Percentiles rank a stretch among this genome's conserved stretches.
Conservation (phyloP, 192 early-diverging fungal genomes). For the Paraglomus brasilianum region DNA sequence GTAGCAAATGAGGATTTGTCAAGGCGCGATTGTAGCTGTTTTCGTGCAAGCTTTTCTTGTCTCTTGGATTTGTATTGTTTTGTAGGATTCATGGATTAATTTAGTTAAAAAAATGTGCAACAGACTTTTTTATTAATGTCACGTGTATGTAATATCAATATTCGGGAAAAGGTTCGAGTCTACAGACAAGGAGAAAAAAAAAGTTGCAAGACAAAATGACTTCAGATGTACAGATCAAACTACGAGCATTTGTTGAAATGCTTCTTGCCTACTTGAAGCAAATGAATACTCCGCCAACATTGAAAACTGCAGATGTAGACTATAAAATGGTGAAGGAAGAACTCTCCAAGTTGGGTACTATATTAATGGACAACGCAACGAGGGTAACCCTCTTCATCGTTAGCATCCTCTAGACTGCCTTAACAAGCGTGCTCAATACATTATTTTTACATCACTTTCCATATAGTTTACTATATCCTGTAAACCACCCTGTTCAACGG, state of each 20-base stretch:
- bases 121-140: too few relatives aligned
- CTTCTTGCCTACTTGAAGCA: conserved; percentile 7
- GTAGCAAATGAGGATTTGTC: conserved; percentile 32
- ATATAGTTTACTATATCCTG: conserved; percentile 39
- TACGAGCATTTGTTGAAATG: conserved; percentile 16
- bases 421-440: neutral
- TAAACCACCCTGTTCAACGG: conserved; percentile 42
- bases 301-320: conserved; percentile 5
- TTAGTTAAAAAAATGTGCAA: too few relatives aligned
- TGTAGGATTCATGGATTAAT: too few relatives aligned
- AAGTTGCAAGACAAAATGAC: too few relatives aligned
- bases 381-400: neutral
- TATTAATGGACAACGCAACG: conserved; percentile 12
- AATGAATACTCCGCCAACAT: neutral
- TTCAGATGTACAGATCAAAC: conserved; percentile 9
- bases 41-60: conserved; percentile 23
- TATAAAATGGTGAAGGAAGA: neutral
- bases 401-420: neutral
- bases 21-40: neutral
- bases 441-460: neutral
- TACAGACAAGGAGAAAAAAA: too few relatives aligned
- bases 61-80: conserved; percentile 6
- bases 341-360: conserved; percentile 10
- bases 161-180: too few relatives aligned
- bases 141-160: too few relatives aligned